Percentiles rank a stretch among this genome's conserved stretches.
These are phyloP conservation scores for Phanerodontia chrysosporium DNA, from an alignment of 768 basidiomycete genomes.

Conservation along the genomic window DNA sequence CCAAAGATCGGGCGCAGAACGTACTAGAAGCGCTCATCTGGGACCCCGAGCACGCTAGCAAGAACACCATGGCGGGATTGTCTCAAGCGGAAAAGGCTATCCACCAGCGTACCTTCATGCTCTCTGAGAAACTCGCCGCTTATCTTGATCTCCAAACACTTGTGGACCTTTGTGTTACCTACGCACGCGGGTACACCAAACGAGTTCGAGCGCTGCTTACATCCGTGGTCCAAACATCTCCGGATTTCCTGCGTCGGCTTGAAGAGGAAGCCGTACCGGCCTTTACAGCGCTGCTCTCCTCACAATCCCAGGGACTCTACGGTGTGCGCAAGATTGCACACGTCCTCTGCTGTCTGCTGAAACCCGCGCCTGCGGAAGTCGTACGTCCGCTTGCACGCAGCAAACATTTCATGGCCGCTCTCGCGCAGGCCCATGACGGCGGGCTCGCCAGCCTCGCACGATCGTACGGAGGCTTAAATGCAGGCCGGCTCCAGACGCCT, in stretches of 20 bases:
- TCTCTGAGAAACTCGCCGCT: slow-evolving; percentile 52
- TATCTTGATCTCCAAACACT: slow-evolving; percentile 49
- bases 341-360: slow-evolving; percentile 52
- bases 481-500: slow-evolving; percentile 14
- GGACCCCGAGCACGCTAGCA: slow-evolving; percentile 22
- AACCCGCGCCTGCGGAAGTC: slow-evolving; percentile 43
- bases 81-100: slow-evolving; percentile 43
- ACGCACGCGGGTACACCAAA: slow-evolving; percentile 39
- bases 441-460: slow-evolving; percentile 52
- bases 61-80: slow-evolving; percentile 4
- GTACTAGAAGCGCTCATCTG: slow-evolving; percentile 57
- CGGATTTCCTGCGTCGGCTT: slow-evolving; percentile 21
- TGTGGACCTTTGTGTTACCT: slow-evolving; percentile 60
- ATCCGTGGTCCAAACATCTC: slow-evolving; percentile 32
- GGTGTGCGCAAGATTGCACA: slow-evolving; percentile 59
- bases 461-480: slow-evolving; percentile 54
- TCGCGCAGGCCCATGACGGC: slow-evolving; percentile 57
- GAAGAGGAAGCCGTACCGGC: slow-evolving; percentile 51
- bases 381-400: slow-evolving; percentile 48
- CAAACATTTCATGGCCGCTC: slow-evolving; percentile 48
- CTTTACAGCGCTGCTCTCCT: slow-evolving; percentile 45
- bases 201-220: slow-evolving; percentile 43
- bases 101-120: slow-evolving; percentile 42
- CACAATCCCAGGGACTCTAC: slow-evolving; percentile 49
- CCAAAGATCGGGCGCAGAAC: slow-evolving; percentile 50